Percentiles rank a stretch among this genome's conserved stretches.
Evolutionary conservation across 768 basidiomycete genomes (phyloP).

Genomic region (Galerina sulciceps): DNA sequence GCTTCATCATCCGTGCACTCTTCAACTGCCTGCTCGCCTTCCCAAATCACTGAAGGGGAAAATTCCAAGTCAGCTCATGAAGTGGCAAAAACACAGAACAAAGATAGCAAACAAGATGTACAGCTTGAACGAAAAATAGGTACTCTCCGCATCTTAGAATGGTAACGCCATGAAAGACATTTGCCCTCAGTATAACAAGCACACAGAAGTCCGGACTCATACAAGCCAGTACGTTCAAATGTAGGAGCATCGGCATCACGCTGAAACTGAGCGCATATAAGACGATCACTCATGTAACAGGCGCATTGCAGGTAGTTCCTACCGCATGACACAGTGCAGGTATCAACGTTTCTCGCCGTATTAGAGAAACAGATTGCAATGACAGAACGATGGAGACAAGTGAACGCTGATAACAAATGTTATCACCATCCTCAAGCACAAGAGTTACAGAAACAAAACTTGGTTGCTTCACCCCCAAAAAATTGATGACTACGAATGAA

Average conservation of each 20-base stretch:
- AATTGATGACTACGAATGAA: constrained; percentile 34
- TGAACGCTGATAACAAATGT: constrained; percentile 17
- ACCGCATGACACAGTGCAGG: constrained; percentile 11
- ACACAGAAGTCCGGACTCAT: constrained; percentile 5
- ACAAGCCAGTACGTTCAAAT: constrained; percentile 1
- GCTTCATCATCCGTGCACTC: constrained; percentile 35
- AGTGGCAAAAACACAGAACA: not conserved
- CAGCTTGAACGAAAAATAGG: constrained; percentile 2
- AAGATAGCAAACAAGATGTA: not conserved
- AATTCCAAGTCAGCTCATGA: constrained; percentile 14
- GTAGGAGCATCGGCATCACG: constrained; percentile 1
- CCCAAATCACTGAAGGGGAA: constrained; percentile 66
- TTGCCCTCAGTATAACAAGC: constrained; percentile 1
- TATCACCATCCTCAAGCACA: constrained; percentile 17
- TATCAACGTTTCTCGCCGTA: constrained; percentile 9
- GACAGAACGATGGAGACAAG: constrained; percentile 5
- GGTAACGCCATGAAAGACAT: not conserved
- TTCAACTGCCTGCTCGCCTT: constrained; percentile 64
- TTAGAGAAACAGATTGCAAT: constrained; percentile 15
- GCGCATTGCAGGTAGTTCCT: constrained; percentile 10
- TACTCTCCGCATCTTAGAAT: not conserved
- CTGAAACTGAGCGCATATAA: constrained; percentile 11
- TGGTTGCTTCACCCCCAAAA: constrained; percentile 31
- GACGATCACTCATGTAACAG: constrained; percentile 22
- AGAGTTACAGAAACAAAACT: constrained; percentile 20